phyloP scores from a whole-genome alignment of 371 early-diverging fungal genomes.

The Nosema muscidifuracis region DNA sequence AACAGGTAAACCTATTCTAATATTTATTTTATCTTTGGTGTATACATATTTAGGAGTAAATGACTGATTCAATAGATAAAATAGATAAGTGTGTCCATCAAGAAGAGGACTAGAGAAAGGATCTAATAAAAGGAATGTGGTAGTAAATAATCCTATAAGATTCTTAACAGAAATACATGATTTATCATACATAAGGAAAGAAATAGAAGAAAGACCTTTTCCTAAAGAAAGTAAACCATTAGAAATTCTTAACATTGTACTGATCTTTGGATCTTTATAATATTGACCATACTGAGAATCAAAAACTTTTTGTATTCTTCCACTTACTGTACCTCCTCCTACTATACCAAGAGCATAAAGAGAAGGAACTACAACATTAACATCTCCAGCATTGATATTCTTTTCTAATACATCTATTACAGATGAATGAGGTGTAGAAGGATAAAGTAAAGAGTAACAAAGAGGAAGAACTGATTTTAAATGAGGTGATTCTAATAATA shows the following conservation, averaged over 20 bases:
- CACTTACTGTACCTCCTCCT: constrained; percentile 97
- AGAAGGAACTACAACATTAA: constrained; percentile 67
- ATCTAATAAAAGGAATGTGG: constrained; percentile 55
- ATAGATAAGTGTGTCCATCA: constrained; percentile 76
- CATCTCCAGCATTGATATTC: constrained; percentile 85
- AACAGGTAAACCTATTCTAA: constrained; percentile 88
- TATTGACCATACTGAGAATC: constrained; percentile 88
- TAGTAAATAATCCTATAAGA: constrained; percentile 51
- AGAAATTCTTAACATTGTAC: constrained; percentile 86
- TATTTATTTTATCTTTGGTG: constrained; percentile 77
- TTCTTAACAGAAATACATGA: constrained; percentile 36
- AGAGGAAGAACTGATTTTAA: constrained; percentile 69
- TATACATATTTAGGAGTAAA: constrained; percentile 92
- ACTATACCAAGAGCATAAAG: constrained; percentile 95
- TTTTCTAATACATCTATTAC: constrained; percentile 87
- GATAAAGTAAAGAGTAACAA: constrained; percentile 82
- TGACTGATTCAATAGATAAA: constrained; percentile 79
- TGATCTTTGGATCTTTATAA: constrained; percentile 79
- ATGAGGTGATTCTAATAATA: constrained; percentile 53
- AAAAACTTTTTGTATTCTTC: constrained; percentile 86
- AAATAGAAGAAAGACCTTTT: constrained; percentile 47
- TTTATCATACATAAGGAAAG: constrained; percentile 37
- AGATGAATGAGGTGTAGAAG: constrained; percentile 79
- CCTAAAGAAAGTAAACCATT: constrained; percentile 65
- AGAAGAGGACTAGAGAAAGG: constrained; percentile 57